Evolutionary conservation across 169 alveolate species (phyloP).

Genomic region (Plasmodium coatneyi): DNA sequence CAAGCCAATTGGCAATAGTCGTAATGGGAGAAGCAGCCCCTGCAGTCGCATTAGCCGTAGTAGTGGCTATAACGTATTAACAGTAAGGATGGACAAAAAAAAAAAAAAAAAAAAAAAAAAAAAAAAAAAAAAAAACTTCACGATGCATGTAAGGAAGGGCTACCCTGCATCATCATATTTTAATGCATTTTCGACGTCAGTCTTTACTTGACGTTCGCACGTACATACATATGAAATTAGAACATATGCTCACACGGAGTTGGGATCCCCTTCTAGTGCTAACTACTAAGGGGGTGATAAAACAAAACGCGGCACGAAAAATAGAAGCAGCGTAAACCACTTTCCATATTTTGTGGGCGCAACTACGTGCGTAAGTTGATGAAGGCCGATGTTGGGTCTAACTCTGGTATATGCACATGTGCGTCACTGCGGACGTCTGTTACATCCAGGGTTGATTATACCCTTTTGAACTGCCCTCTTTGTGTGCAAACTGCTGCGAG

Average conservation of each 20-base stretch:
- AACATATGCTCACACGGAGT: not conserved
- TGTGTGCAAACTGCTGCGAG: not conserved
- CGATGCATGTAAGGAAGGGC: not conserved
- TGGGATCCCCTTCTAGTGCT: not conserved
- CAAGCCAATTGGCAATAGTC: not conserved
- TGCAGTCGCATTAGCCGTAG: not conserved
- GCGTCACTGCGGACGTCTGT: not conserved
- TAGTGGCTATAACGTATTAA: not conserved
- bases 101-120: not conserved
- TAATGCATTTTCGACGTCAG: not conserved
- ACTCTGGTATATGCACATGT: not conserved
- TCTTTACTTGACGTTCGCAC: not conserved
- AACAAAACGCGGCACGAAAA: not conserved
- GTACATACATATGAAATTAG: not conserved
- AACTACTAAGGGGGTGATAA: not conserved
- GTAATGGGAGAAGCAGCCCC: not conserved
- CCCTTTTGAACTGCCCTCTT: not conserved
- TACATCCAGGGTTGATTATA: not conserved
- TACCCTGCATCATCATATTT: not conserved
- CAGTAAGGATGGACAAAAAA: not conserved
- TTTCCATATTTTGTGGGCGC: not conserved
- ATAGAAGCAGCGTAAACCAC: not conserved
- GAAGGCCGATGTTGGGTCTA: not conserved
- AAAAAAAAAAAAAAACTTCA: not conserved
- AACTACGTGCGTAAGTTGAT: not conserved